Percentiles rank a stretch among this genome's conserved stretches.
Evolutionary conservation across 2,329 filamentous ascomycete species (phyloP).

Genomic region (Xylaria digitata): DNA sequence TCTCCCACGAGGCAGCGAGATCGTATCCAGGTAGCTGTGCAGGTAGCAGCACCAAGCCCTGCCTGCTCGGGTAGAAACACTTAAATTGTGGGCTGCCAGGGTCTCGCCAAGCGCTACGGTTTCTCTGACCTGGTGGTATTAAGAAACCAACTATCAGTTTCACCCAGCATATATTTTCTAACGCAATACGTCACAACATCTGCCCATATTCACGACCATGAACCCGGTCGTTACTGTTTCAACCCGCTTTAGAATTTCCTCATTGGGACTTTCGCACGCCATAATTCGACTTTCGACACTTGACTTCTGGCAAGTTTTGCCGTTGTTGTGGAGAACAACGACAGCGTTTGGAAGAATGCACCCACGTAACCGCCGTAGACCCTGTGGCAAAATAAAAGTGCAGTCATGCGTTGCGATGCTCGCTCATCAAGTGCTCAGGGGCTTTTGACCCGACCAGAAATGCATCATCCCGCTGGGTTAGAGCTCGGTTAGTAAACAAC

Average conservation of each 20-base stretch:
- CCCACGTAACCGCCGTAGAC: slow-evolving; percentile 6
- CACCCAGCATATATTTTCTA: slow-evolving; percentile 16
- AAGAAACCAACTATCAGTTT: slow-evolving; percentile 24
- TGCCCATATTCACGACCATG: slow-evolving; percentile 16
- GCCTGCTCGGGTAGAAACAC: not conserved
- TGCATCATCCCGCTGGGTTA: slow-evolving; percentile 52
- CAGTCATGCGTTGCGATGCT: slow-evolving; percentile 18
- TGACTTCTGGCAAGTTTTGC: slow-evolving; percentile 20
- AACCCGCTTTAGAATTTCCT: slow-evolving; percentile 22
- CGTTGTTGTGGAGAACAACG: slow-evolving; percentile 6
- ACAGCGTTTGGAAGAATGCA: not conserved
- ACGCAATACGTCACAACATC: slow-evolving; percentile 22
- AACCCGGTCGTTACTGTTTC: slow-evolving; percentile 23
- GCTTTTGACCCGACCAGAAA: slow-evolving; percentile 58
- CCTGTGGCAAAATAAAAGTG: slow-evolving; percentile 4
- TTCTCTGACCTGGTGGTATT: slow-evolving; percentile 4
- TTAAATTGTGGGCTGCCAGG: slow-evolving; percentile 21
- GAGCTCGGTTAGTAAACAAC: slow-evolving; percentile 16
- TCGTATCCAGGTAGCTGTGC: not conserved
- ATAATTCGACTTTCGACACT: slow-evolving; percentile 16
- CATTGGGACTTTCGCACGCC: slow-evolving; percentile 7
- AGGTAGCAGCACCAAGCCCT: not conserved
- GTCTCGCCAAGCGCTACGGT: slow-evolving; percentile 18
- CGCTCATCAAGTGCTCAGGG: slow-evolving; percentile 36
- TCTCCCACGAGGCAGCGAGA: slow-evolving; percentile 20